Evolutionary conservation across 2,329 filamentous ascomycete genomes (phyloP).

Genomic region (Ceratocystis ficicola): DNA sequence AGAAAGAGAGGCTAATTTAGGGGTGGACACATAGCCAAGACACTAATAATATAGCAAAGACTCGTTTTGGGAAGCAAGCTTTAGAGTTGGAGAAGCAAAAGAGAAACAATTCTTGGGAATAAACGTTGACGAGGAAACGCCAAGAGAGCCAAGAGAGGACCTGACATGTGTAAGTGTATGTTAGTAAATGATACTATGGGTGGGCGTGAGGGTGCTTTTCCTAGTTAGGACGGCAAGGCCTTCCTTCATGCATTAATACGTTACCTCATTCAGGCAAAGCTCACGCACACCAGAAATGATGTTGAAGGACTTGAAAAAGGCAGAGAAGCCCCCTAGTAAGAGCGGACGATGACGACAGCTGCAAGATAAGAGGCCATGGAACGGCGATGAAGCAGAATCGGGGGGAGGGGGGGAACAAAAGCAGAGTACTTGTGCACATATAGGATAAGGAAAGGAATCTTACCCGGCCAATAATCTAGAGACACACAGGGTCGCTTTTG

Average conservation of each 20-base stretch:
- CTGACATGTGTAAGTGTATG: conserved; percentile 3
- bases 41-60: no score
- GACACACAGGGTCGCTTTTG: neutral
- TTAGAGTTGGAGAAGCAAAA: neutral
- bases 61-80: neutral
- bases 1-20: neutral
- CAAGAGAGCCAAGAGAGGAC: neutral
- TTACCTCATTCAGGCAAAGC: neutral
- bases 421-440: neutral
- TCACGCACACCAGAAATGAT: neutral
- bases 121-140: conserved; percentile 3
- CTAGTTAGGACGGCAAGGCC: neutral
- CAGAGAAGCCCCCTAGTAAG: neutral
- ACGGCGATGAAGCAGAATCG: neutral
- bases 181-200: no score
- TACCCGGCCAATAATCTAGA: neutral
- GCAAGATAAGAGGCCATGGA: neutral
- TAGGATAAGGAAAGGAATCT: neutral
- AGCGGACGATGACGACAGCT: neutral
- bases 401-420: neutral
- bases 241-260: neutral
- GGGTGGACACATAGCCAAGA: no score
- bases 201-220: neutral
- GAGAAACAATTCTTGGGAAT: conserved; percentile 3
- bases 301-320: neutral